Evolutionary conservation across 148 eudicot species (phyloP), one percentile per base, ranked within the genome.

Genomic region (Cornus controversa): DNA sequence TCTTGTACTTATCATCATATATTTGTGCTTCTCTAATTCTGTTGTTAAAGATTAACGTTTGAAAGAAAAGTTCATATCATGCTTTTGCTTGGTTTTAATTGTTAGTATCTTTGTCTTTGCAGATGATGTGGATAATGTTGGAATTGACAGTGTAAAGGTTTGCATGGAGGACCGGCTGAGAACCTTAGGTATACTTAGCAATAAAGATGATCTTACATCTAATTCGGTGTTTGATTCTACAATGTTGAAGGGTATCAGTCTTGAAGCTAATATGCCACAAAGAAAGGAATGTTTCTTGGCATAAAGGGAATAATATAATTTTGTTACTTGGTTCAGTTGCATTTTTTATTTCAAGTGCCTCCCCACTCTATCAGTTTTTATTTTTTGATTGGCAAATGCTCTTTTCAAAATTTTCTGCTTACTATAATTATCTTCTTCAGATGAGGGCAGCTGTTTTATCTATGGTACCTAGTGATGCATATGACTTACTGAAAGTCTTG

Each of bases 91-190:
- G 20, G 8, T 57, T 26, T 13, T 68, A 40, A 10, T 36, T 53
- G 64, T 9, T 69, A 5, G 27, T 63, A 9, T 69, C 37, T 25
- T 60, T 42, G 15, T 74, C 14, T 73, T 54, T 62, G 68, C 89
- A 86, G 87, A 81, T 77, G 84, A 74, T 71, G 23, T 85, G 76
- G 85, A 82, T 62, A 58, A 58, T 27, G 67, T 67, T 67, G 87
- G 31, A 67, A 69, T 67, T 69, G 84, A 87, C 66, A 78, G 77
- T 27, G 77, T 81, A 40, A 40, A 6, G 36, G 73, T 88, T 70
- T 86, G 88, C 79, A 89, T 96, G 86, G 99, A 93, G 84, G 94
- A 91, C 69, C 83, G 79, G 76, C 83, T 96, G 70, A 96, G 88
- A 88, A 67, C 87, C 20, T 69, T 88, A 75, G 93, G 99, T 69